Conservation (phyloP, 2,329 filamentous ascomycete species). For the Xylariaceae sp. region DNA sequence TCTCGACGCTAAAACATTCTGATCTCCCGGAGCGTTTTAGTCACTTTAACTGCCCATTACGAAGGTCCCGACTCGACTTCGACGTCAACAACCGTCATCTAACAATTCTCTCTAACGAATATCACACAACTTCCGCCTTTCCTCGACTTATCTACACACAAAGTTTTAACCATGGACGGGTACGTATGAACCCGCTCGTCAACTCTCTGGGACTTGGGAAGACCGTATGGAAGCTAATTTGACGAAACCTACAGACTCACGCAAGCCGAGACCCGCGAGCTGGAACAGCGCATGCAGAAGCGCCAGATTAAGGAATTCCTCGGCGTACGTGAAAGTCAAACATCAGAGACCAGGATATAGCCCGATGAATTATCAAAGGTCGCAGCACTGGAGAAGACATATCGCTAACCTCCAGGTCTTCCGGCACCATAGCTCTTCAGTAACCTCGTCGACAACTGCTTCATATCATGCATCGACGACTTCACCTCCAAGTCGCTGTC, state of each 20-base stretch:
- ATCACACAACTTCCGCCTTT: background rate
- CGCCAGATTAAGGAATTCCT: conserved; percentile 99
- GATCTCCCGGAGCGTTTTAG: too few relatives aligned
- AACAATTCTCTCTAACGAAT: background rate
- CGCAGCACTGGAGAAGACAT: background rate
- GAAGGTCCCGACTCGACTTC: background rate
- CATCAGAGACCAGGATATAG: too few relatives aligned
- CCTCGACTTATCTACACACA: background rate
- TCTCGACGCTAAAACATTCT: too few relatives aligned
- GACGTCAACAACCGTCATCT: background rate
- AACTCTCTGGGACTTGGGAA: background rate
- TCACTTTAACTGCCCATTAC: background rate
- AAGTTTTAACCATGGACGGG: conserved; percentile 26
- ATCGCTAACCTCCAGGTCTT: background rate
- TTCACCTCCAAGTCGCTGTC: conserved; percentile 96
- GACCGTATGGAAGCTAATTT: conserved; percentile 1
- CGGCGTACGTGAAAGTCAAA: conserved; percentile 59
- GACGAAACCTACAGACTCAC: conserved; percentile 50
- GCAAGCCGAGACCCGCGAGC: conserved; percentile 78
- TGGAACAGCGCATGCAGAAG: conserved; percentile 90
- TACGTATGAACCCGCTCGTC: conserved; percentile 11
- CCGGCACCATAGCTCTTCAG: conserved; percentile 45
- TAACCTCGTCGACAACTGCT: conserved; percentile 80
- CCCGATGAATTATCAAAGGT: too few relatives aligned
- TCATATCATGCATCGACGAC: conserved; percentile 94